phyloP scores from a whole-genome alignment of 2,329 filamentous ascomycete species.

The Coleophoma cylindrospora region DNA sequence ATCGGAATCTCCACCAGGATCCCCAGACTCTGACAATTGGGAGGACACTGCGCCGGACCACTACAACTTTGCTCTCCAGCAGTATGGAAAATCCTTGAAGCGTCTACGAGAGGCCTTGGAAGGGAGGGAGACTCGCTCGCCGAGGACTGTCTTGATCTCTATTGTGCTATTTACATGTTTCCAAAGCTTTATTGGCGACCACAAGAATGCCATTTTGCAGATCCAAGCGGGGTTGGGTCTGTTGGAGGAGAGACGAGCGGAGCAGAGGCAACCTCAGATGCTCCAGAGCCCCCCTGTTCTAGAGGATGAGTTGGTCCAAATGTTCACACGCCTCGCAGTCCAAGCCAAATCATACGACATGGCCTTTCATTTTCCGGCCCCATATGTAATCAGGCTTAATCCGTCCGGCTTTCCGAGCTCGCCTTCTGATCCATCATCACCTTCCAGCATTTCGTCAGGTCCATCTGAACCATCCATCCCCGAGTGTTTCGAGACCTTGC shows the following conservation, averaged over 20 bases:
- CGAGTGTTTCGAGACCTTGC: slow-evolving; percentile 38
- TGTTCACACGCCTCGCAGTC: slow-evolving; percentile 59
- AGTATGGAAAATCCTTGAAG: slow-evolving; percentile 53
- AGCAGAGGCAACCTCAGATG: slow-evolving; percentile 31
- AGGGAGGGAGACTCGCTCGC: slow-evolving; percentile 36
- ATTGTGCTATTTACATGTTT: slow-evolving; percentile 64
- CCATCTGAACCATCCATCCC: slow-evolving; percentile 17
- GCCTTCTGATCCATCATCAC: slow-evolving; percentile 31
- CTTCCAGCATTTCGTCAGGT: slow-evolving; percentile 30
- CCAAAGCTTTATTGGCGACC: slow-evolving; percentile 61
- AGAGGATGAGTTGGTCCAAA: slow-evolving; percentile 52
- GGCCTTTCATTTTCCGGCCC: slow-evolving; percentile 62
- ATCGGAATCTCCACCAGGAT: slow-evolving; percentile 39
- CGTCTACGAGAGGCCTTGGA: slow-evolving; percentile 40
- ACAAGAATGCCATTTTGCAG: slow-evolving; percentile 55
- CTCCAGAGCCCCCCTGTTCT: slow-evolving; percentile 15
- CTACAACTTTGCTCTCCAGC: slow-evolving; percentile 54
- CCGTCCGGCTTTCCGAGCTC: slow-evolving; percentile 26
- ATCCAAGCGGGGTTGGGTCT: slow-evolving; percentile 54
- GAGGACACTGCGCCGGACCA: slow-evolving; percentile 42
- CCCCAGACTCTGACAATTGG: slow-evolving; percentile 15
- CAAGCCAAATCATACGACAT: slow-evolving; percentile 65
- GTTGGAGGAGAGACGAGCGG: slow-evolving; percentile 45
- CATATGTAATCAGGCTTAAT: slow-evolving; percentile 51
- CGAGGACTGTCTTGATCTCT: slow-evolving; percentile 55